Evolutionary conservation across 768 basidiomycete genomes (phyloP), one percentile per base, ranked within the genome.

Genomic region (Cystobasidium ongulense): DNA sequence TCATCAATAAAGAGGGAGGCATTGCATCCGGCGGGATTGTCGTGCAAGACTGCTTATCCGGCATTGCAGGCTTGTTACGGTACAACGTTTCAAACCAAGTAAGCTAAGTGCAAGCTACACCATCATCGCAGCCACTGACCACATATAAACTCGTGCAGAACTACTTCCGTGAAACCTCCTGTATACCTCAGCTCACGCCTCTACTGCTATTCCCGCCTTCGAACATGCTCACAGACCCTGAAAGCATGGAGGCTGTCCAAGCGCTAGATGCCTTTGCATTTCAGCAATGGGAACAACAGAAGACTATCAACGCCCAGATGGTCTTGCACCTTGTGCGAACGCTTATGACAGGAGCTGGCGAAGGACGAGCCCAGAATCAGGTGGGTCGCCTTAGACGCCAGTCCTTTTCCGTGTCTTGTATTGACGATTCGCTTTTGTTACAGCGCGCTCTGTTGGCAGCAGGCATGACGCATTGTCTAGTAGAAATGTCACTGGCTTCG

Each of bases 71-170:
- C n/a, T 82, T 99, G 25, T 83, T 99, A 75, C 86, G 92, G 33
- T 95, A 90, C 83, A 98, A 99, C 81, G 86, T 88, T 29, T 94
- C 92, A 11, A 99, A 98, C 81, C 94, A 95, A 84, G 94, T 91
- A 78, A 65, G 82, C 74, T 7, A 4, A 0, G 17, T 5, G 39
- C 10, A n/a, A n/a, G n/a, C 0, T 8, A 54, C 25, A 0, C 36
- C 27, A 10, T 72, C 13, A 54, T 5, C 0, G 17, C 8, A 11
- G 21, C 31, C 15, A 17, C 25, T 7, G 7, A 1, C 52, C 31
- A 38, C 15, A 23, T 0, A 17, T 35, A 53, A 33, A 11, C 5
- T 13, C 15, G 63, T 10, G 17, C 36, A 99, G 92, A 96, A 92
- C 80, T 98, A 96, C 83, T 96, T 99, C 83, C 88, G 91, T 61